Percentiles rank a stretch among this genome's conserved stretches.
Conservation (phyloP, 805 yeast genomes). For the Metschnikowia drakensbergensis region DNA sequence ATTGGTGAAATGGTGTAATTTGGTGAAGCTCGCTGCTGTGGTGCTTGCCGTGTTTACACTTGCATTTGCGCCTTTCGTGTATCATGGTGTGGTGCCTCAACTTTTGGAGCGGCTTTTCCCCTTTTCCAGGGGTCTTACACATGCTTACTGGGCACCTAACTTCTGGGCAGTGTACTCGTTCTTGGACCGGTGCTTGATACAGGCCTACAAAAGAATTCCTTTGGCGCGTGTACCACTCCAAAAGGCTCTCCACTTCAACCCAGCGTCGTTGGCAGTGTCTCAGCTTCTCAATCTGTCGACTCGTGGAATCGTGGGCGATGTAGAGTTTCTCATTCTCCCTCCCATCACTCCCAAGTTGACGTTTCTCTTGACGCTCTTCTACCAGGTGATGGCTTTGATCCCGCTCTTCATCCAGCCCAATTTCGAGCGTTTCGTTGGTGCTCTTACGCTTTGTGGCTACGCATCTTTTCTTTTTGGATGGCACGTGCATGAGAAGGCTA, state of each 20-base stretch:
- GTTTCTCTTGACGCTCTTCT: constrained; percentile 75
- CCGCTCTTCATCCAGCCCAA: constrained; percentile 71
- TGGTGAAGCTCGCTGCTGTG: constrained; percentile 57
- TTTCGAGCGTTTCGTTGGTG: constrained; percentile 74
- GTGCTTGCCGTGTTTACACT: constrained; percentile 58
- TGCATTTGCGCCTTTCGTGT: constrained; percentile 78
- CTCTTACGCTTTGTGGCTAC: constrained; percentile 84
- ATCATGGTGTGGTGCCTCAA: constrained; percentile 58
- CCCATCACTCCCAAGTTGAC: constrained; percentile 74
- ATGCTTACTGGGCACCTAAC: constrained; percentile 99
- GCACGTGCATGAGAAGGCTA: constrained; percentile 98
- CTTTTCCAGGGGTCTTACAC: constrained; percentile 90
- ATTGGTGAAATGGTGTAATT: constrained; percentile 52
- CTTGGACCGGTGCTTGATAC: constrained; percentile 64
- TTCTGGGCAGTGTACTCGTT: constrained; percentile 94
- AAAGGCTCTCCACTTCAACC: constrained; percentile 43
- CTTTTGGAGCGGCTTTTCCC: constrained; percentile 77
- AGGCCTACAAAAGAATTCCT: constrained; percentile 37
- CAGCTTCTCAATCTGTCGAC: constrained; percentile 44
- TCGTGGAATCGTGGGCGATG: constrained; percentile 90
- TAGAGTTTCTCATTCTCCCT: constrained; percentile 75
- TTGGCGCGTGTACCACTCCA: constrained; percentile 27
- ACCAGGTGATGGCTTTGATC: constrained; percentile 71
- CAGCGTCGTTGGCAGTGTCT: constrained; percentile 34
- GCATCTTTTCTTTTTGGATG: constrained; percentile 93